Evolutionary conservation across 2,329 filamentous ascomycete genomes (phyloP), one percentile per base, ranked within the genome.

Genomic region (Alternaria brassicae): DNA sequence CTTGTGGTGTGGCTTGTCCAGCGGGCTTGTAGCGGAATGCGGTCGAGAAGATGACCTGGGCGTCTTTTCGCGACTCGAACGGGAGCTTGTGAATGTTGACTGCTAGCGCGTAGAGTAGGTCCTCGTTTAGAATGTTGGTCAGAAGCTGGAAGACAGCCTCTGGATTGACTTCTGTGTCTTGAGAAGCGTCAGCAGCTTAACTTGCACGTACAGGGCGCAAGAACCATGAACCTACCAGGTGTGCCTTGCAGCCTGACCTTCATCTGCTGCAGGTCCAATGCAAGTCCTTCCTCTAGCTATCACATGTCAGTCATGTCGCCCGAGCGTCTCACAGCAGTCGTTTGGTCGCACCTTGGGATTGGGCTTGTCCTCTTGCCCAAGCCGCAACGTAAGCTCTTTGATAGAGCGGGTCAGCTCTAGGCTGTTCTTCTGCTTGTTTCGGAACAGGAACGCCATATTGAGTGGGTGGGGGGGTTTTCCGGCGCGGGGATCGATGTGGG

Each of bases 41-140:
- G 77, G 94, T 95, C 39, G 93, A 97, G 81, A 98, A 95, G 76
- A 97, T 95, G 63, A 95, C 91, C 77, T 97, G 94, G 12, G 92
- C 91, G 75, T 97, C 94, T 82, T 97, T 98, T 73, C 94, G 89
- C 36, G 93, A 92, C 81, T 99, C 95, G 82, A 99, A 99, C 0
- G 94, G 93, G 4, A 99, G 86, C 51, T 89, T 87, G 79, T 92
- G 88, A 44, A 99, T 90, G 74, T 90, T 90, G 61, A 89, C 85
- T 19, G 94, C 92, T 58, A 99, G 89, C 51, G 91, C 84, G 70
- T 91, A 91, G 41, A 99, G 88, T 7, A 99, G 84, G 77, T 97
- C 93, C 80, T 97, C 93, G 75, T 93, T 88, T 70, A 97, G 90
- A 62, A 96, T 88, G 66, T 91, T 88, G 56, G 89, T 89, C 52